phyloP scores from a whole-genome alignment of 2,329 filamentous ascomycete genomes.

The Didymella arachidicola region DNA sequence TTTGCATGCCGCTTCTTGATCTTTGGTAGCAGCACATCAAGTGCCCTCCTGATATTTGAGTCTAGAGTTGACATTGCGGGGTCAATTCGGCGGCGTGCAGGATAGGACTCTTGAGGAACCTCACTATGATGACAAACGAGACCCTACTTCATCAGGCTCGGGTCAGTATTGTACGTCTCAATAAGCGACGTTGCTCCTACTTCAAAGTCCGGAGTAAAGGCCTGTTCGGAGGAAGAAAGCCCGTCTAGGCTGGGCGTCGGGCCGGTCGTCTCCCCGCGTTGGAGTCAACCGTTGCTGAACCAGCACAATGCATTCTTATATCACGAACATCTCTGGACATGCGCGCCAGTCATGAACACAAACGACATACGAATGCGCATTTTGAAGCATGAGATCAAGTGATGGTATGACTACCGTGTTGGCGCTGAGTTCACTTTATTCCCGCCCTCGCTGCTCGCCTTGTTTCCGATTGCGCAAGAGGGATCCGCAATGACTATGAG shows the following conservation, averaged over 20 bases:
- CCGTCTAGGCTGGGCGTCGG: constrained; percentile 12
- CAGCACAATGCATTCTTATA: background rate
- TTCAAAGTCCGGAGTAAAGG: constrained; percentile 6
- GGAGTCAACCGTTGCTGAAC: background rate
- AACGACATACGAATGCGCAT: background rate
- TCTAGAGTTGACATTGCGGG: constrained; percentile 38
- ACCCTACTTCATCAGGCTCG: background rate
- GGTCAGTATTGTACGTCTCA: background rate
- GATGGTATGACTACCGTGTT: background rate
- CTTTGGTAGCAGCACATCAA: constrained; percentile 40
- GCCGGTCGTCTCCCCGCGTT: constrained; percentile 19
- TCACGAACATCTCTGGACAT: background rate
- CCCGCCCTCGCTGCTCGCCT: background rate
- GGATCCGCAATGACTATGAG: constrained; percentile 1
- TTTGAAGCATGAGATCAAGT: background rate
- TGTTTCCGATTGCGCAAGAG: constrained; percentile 16
- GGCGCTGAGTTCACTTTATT: background rate
- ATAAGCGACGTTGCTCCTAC: background rate
- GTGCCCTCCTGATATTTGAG: constrained; percentile 38
- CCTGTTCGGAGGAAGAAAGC: constrained; percentile 11
- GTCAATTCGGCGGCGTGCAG: background rate
- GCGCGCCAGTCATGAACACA: no score
- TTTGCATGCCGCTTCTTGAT: constrained; percentile 30
- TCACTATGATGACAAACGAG: background rate
- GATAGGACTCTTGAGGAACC: background rate